Conservation (phyloP, 768 basidiomycete genomes). For the Trametopsis cervina region DNA sequence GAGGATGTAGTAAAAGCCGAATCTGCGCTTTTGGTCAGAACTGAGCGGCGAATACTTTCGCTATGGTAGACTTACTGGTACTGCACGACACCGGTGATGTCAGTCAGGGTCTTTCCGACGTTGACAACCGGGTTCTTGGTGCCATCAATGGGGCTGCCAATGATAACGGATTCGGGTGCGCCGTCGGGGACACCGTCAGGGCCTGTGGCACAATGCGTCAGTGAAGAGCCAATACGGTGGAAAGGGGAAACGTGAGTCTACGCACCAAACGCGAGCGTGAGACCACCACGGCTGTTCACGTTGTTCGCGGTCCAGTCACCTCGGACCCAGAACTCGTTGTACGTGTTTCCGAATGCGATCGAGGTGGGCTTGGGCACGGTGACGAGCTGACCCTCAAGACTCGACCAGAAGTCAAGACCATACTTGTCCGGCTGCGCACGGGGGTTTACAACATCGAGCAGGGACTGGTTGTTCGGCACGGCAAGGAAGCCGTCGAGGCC, state of each 20-base stretch:
- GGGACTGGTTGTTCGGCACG: slow-evolving; percentile 46
- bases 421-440: slow-evolving; percentile 41
- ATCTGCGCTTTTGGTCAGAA: too few species aligned
- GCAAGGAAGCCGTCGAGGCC: slow-evolving; percentile 49
- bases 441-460: slow-evolving; percentile 36
- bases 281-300: slow-evolving; percentile 47
- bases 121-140: slow-evolving; percentile 44
- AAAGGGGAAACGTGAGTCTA: background rate
- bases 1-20: slow-evolving; percentile 50
- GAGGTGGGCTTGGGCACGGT: slow-evolving; percentile 41
- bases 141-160: slow-evolving; percentile 48
- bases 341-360: slow-evolving; percentile 42
- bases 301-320: slow-evolving; percentile 51
- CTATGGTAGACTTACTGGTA: slow-evolving; percentile 40
- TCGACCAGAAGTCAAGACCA: slow-evolving; percentile 61
- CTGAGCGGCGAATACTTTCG: too few species aligned
- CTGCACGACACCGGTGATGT: slow-evolving; percentile 48
- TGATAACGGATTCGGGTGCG: slow-evolving; percentile 49
- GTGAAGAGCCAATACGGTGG: background rate
- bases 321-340: slow-evolving; percentile 52
- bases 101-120: slow-evolving; percentile 38
- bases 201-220: slow-evolving; percentile 30
- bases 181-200: slow-evolving; percentile 45
- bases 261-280: slow-evolving; percentile 44
- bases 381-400: slow-evolving; percentile 52